These are phyloP conservation scores for Tieghemostelium lacteum DNA, from an alignment of 78 protist species.

Conservation along the genomic window DNA sequence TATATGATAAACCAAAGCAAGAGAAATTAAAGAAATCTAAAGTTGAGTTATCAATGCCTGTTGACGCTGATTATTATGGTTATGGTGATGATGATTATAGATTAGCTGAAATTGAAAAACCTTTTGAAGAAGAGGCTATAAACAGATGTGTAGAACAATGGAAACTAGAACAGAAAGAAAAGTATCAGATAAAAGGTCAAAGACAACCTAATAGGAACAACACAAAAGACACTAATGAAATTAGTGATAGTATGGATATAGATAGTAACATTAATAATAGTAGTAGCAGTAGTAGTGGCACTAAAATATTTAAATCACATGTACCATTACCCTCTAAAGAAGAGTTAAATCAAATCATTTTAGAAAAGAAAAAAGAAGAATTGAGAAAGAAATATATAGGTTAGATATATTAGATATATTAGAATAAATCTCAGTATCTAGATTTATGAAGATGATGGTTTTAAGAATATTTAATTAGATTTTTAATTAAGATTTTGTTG, in stretches of 20 bases:
- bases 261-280: neutral
- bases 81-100: constrained; percentile 93
- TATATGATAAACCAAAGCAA: constrained; percentile 77
- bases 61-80: constrained; percentile 95
- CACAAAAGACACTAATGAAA: neutral
- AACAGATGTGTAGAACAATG: constrained; percentile 48
- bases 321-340: constrained; percentile 38
- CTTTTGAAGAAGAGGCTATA: constrained; percentile 15
- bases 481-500: too few species aligned
- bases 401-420: too few species aligned
- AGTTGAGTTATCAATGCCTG: constrained; percentile 72
- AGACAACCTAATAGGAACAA: neutral
- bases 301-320: constrained; percentile 10
- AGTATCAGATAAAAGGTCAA: constrained; percentile 4
- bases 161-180: constrained; percentile 58
- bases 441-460: too few species aligned
- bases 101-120: constrained; percentile 60
- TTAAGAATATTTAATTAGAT: too few species aligned
- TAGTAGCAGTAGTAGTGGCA: neutral
- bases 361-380: constrained; percentile 37
- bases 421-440: too few species aligned
- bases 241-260: constrained; percentile 36
- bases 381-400: neutral
- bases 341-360: constrained; percentile 10
- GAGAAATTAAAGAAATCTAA: neutral